phyloP scores from a whole-genome alignment of 768 basidiomycete species.

The Hydnomerulius pinastri region DNA sequence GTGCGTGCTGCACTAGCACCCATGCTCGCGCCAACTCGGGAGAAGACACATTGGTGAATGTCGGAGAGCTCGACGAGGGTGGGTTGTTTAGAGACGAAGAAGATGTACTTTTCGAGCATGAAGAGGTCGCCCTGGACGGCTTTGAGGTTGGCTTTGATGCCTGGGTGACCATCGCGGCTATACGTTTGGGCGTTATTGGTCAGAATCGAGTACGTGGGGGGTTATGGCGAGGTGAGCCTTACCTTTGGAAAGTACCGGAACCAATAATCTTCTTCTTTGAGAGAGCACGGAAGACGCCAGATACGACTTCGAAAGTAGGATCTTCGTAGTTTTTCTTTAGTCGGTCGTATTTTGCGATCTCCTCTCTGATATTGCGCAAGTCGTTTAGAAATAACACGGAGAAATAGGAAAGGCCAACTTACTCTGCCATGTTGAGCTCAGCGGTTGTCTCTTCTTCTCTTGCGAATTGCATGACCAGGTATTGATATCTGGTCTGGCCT shows the following conservation, averaged over 20 bases:
- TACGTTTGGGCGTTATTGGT: too few species aligned
- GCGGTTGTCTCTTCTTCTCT: constrained; percentile 96
- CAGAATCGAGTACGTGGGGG: neutral
- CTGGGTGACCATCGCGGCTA: constrained; percentile 87
- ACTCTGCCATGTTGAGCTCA: constrained; percentile 92
- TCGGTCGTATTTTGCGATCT: constrained; percentile 75
- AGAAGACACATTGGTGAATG: constrained; percentile 89
- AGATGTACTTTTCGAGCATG: constrained; percentile 96
- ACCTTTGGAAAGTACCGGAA: constrained; percentile 85
- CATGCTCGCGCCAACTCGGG: constrained; percentile 87
- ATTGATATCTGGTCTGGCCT: constrained; percentile 97
- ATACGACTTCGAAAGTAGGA: constrained; percentile 94
- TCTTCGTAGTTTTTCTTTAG: constrained; percentile 94
- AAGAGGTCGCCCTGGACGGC: constrained; percentile 96
- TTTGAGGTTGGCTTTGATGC: constrained; percentile 98
- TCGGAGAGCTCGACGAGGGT: constrained; percentile 87
- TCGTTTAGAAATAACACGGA: neutral
- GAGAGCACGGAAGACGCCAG: constrained; percentile 88
- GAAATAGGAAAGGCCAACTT: constrained; percentile 32
- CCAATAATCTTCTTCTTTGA: constrained; percentile 91
- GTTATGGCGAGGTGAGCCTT: constrained; percentile 12
- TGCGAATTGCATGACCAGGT: constrained; percentile 97
- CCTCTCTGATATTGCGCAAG: constrained; percentile 51
- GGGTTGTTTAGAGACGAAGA: constrained; percentile 97
- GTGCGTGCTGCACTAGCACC: constrained; percentile 83